These are phyloP conservation scores for Panaeolus cyanescens DNA, from an alignment of 768 basidiomycete genomes.

Conservation along the genomic window DNA sequence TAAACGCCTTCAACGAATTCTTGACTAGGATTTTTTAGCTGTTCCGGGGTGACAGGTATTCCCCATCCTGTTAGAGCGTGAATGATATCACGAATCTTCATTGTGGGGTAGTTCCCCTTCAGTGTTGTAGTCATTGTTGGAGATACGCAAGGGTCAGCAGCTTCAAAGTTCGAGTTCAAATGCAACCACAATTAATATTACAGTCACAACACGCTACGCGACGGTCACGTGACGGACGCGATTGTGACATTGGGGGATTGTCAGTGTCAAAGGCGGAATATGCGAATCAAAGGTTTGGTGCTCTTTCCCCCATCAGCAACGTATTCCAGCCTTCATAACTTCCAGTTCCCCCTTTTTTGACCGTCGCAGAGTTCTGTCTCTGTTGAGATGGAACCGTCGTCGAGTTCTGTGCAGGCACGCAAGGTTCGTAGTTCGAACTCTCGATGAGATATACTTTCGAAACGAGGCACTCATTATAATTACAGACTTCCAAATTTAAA, in stretches of 20 bases:
- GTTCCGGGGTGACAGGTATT: conserved; percentile 63
- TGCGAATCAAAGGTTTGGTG: background rate
- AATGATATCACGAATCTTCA: conserved; percentile 66
- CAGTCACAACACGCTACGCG: conserved; percentile 11
- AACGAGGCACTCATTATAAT: background rate
- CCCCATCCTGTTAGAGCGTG: conserved; percentile 69
- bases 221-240: conserved; percentile 26
- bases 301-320: background rate
- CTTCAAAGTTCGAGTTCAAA: conserved; percentile 6
- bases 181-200: background rate
- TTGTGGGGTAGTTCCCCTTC: conserved; percentile 63
- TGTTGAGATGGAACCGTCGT: background rate
- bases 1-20: conserved; percentile 77
- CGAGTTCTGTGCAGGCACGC: background rate
- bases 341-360: background rate
- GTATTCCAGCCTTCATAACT: background rate
- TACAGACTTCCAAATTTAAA: conserved; percentile 21
- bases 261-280: no score
- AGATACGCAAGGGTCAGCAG: conserved; percentile 29
- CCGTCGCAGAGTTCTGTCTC: background rate
- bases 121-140: background rate
- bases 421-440: conserved; percentile 4
- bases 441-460: background rate
- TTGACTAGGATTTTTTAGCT: conserved; percentile 64
- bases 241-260: conserved; percentile 10